Evolutionary conservation across 2,329 filamentous ascomycete genomes (phyloP), one percentile per base, ranked within the genome.

Genomic region (Escovopsis sp.): DNA sequence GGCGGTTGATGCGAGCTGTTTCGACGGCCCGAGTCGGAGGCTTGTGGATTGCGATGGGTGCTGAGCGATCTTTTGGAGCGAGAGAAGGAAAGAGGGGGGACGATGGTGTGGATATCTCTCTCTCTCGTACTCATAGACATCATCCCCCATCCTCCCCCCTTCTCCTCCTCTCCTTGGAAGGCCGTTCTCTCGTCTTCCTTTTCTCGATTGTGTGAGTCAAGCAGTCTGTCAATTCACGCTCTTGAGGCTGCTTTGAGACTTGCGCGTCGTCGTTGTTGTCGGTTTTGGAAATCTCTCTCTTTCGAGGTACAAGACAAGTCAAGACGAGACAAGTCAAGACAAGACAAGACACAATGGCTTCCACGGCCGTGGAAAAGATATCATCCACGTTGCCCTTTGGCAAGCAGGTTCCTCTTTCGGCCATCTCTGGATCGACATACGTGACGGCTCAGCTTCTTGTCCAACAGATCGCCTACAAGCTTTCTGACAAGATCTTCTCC

Each of bases 401-500:
- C 48, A 69, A 75, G 59, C 60, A 62, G 41, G 67, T 77, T 37
- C 47, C 70, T 23, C 60, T 77, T 45, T 61, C 70, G 32, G 67
- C 72, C 53, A 84, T 96, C 61, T 80, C 75, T 47, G 91, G 89
- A 12, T 85, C 89, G 51, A 91, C 85, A 43, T 98, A 98, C 65
- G 75, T 89, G 47, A 96, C 89, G 35, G 85, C 87, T 28, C 91
- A 98, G 66, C 79, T 86, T 19, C 76, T 98, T 43, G 82, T 96
- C 50, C 91, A 98, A 68, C 91, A 98, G 65, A 82, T 96, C 50
- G 86, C 89, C 47, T 98, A 94, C 67, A 77, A 85, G 49, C 73
- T 98, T 47, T 96, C 89, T 44, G 88, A 96, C 70, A 94, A 94
- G 72, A 80, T 96, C 66, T 98, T 94, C 68, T 84, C 88, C 44